These are phyloP conservation scores for Tetracladium maxilliforme DNA, from an alignment of 2,329 filamentous ascomycete genomes.

Conservation along the genomic window DNA sequence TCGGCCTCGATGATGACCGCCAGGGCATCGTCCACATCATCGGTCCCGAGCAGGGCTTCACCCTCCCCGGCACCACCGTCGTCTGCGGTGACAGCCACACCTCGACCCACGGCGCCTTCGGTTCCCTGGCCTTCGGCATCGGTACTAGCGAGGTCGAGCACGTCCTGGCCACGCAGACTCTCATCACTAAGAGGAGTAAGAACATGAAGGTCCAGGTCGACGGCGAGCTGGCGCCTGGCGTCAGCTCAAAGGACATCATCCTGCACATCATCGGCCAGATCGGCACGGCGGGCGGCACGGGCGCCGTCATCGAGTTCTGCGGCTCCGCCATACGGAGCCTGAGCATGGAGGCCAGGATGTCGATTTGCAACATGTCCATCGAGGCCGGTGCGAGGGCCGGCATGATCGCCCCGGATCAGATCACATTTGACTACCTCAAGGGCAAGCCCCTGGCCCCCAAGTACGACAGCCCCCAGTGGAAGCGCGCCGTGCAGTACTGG, in stretches of 20 bases:
- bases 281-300: constrained; percentile 88
- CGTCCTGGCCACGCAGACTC: constrained; percentile 87
- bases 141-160: constrained; percentile 98
- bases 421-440: constrained; percentile 90
- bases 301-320: constrained; percentile 93
- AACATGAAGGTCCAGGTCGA: constrained; percentile 98
- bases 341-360: constrained; percentile 97
- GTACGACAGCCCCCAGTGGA: constrained; percentile 75
- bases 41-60: constrained; percentile 96
- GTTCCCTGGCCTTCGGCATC: constrained; percentile 88
- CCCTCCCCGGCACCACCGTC: constrained; percentile 87
- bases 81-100: constrained; percentile 98
- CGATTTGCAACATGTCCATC: constrained; percentile 99
- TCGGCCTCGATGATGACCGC: constrained; percentile 87
- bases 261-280: constrained; percentile 87
- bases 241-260: constrained; percentile 92
- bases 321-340: constrained; percentile 80
- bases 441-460: constrained; percentile 78
- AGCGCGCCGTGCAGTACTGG: constrained; percentile 81
- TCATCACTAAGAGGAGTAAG: constrained; percentile 90
- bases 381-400: constrained; percentile 90
- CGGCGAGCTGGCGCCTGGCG: constrained; percentile 75
- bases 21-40: constrained; percentile 99
- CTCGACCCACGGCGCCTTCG: constrained; percentile 94
- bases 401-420: constrained; percentile 92